These are phyloP conservation scores for Fusarium annulatum DNA, from an alignment of 2,329 filamentous ascomycete species.

Conservation along the genomic window DNA sequence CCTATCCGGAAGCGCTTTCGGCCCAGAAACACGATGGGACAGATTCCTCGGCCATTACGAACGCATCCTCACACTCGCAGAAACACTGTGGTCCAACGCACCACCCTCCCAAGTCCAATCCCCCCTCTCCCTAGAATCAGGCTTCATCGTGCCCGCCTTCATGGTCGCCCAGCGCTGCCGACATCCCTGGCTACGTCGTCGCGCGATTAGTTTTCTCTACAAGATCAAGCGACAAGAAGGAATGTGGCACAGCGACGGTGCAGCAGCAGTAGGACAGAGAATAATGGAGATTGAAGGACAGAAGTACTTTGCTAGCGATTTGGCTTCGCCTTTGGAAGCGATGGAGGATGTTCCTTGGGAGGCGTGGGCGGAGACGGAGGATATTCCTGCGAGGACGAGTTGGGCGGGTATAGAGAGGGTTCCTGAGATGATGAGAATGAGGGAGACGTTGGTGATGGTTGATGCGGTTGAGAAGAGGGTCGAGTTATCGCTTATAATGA, in stretches of 20 bases:
- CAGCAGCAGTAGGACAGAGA: conserved; percentile 36
- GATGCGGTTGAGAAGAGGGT: conserved; percentile 27
- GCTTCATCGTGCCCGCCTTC: conserved; percentile 48
- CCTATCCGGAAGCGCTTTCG: conserved; percentile 31
- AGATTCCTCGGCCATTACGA: conserved; percentile 45
- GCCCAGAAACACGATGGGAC: conserved; percentile 48
- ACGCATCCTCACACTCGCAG: conserved; percentile 37
- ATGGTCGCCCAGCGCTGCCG: conserved; percentile 45
- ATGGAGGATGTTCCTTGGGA: conserved; percentile 38
- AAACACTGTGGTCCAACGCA: conserved; percentile 29
- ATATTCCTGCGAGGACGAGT: conserved; percentile 16
- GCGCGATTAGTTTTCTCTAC: conserved; percentile 41
- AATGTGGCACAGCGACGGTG: conserved; percentile 48
- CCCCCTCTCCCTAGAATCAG: conserved; percentile 48
- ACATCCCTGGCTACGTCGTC: conserved; percentile 45
- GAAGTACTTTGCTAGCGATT: conserved; percentile 27
- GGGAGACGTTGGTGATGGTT: conserved; percentile 42
- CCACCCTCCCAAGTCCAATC: conserved; percentile 28
- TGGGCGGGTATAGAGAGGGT: conserved; percentile 40
- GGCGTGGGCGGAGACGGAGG: conserved; percentile 29
- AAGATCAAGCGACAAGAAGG: conserved; percentile 48
- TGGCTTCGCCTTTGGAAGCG: background rate
- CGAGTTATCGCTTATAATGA: conserved; percentile 39
- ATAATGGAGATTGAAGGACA: conserved; percentile 42
- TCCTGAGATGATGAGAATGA: conserved; percentile 35